Evolutionary conservation across 23 red algal species (phyloP), one percentile per base, ranked within the genome.

Genomic region (Gracilaria domingensis): DNA sequence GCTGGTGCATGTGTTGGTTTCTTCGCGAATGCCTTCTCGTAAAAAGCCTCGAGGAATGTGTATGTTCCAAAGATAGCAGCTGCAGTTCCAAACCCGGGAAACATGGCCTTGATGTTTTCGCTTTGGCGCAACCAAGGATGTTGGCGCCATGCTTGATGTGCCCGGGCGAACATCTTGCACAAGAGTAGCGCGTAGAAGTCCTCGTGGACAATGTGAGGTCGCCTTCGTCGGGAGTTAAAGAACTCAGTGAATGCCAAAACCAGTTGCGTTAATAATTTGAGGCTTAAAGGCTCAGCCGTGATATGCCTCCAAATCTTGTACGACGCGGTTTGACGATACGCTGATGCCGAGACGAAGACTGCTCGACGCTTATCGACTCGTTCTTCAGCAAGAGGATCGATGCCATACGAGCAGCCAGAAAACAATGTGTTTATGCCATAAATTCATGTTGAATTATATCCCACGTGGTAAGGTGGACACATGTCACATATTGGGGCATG

Each of bases 1-100:
- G 81, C 81, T 4, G 81, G 81, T 35, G 57, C 81, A 28, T 85
- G 81, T 8, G 81, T 30, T 24, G 54, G 33, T 7, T 85, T 85
- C 18, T 45, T 85, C 26, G 81, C 81, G 62, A 85, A 85, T 11
- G 81, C 81, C 59, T 69, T 65, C 37, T 88, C 66, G 84, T 91
- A 91, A 20, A 91, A 91, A 6, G 87, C 87, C 76, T 91, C 87
- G 72, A 54, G 71, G 59, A 91, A 91, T 20, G 74, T 69, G 58
- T 91, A 91, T 2, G 60, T 82, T 29, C 87, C 76, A 61, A 81
- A 91, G 32, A 91, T 81, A 14, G 58, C 87, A 44, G 55, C 50
- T 42, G 87, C 87, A 7, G 87, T 91, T 57, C 87, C 87, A 29
- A 91, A 53, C 44, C 87, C 87, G 25, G 87, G 87, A 28, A 81